Conservation (phyloP, 1,284 basidiomycete species). For the Puccinia novopanici region DNA sequence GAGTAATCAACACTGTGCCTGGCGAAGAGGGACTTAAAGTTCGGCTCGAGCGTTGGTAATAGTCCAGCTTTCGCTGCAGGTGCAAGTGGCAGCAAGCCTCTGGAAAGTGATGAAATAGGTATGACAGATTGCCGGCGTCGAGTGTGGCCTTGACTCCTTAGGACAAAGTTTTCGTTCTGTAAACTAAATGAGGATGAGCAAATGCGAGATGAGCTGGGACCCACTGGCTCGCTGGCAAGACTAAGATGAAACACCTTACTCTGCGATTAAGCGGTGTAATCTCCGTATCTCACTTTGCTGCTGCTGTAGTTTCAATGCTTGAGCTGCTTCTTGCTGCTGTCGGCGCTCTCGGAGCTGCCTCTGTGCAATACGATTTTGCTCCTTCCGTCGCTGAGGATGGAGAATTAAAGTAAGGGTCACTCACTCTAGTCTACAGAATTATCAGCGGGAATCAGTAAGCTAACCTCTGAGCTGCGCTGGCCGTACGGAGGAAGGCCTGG, state of each 20-base stretch:
- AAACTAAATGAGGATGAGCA: neutral
- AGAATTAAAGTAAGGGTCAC: neutral
- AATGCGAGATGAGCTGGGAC: neutral
- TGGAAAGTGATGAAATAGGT: slow-evolving; percentile 49
- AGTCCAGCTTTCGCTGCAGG: neutral
- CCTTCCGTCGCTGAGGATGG: slow-evolving; percentile 40
- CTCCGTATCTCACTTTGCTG: slow-evolving; percentile 47
- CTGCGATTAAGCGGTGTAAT: slow-evolving; percentile 32
- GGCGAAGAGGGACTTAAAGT: neutral
- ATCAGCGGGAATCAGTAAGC: neutral
- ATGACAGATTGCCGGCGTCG: slow-evolving; percentile 50
- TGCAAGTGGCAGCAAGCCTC: slow-evolving; percentile 19
- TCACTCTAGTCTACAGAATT: neutral
- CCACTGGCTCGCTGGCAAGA: neutral
- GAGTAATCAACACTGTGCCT: slow-evolving; percentile 38
- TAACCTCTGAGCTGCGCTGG: slow-evolving; percentile 50
- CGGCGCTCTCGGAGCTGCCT: slow-evolving; percentile 49
- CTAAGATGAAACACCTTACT: slow-evolving; percentile 21
- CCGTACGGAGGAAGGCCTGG: slow-evolving; percentile 50
- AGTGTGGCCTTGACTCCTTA: slow-evolving; percentile 31
- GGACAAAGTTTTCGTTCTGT: slow-evolving; percentile 40
- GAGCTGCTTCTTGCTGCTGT: slow-evolving; percentile 49
- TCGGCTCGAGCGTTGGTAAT: neutral
- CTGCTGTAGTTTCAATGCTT: slow-evolving; percentile 36
- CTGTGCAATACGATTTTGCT: slow-evolving; percentile 48